phyloP scores from a whole-genome alignment of 2,329 filamentous ascomycete species.

The Amauroascus niger region DNA sequence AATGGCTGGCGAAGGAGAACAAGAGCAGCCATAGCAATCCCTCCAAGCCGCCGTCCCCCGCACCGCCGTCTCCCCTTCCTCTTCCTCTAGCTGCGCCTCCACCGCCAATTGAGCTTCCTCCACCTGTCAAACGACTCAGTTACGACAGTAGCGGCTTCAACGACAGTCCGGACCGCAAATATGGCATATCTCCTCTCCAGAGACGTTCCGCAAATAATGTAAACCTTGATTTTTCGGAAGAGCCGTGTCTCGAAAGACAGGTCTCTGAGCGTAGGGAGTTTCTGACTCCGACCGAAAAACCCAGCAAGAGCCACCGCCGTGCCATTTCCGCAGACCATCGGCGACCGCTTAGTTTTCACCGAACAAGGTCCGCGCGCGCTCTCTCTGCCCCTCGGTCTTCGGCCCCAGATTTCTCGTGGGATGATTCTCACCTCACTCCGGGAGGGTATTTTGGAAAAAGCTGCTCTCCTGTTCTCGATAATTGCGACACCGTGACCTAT shows the following conservation, averaged over 20 bases:
- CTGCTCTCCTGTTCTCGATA: constrained; percentile 20
- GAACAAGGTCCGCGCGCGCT: constrained; percentile 37
- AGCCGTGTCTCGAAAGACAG: constrained; percentile 25
- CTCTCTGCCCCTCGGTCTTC: constrained; percentile 32
- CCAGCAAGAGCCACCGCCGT: constrained; percentile 49
- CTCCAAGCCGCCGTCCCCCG: constrained; percentile 21
- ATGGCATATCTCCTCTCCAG: not conserved
- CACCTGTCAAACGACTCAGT: not conserved
- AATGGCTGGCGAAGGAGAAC: constrained; percentile 37
- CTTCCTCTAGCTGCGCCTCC: constrained; percentile 1
- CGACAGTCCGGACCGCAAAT: constrained; percentile 14
- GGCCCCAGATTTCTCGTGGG: constrained; percentile 35
- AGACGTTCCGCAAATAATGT: constrained; percentile 5
- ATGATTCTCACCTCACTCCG: constrained; percentile 26
- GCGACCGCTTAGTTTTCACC: constrained; percentile 35
- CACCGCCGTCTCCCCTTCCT: constrained; percentile 9
- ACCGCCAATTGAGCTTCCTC: constrained; percentile 6
- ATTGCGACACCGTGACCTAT: constrained; percentile 23
- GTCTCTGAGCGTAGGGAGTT: constrained; percentile 64
- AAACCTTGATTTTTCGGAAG: not conserved
- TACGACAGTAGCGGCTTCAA: constrained; percentile 6
- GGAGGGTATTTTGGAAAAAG: not conserved
- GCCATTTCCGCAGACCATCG: constrained; percentile 52
- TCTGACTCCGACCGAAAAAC: constrained; percentile 51
- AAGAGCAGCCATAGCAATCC: constrained; percentile 9